Evolutionary conservation across 441 rosid species (phyloP).

Genomic region (Kokia cookei): DNA sequence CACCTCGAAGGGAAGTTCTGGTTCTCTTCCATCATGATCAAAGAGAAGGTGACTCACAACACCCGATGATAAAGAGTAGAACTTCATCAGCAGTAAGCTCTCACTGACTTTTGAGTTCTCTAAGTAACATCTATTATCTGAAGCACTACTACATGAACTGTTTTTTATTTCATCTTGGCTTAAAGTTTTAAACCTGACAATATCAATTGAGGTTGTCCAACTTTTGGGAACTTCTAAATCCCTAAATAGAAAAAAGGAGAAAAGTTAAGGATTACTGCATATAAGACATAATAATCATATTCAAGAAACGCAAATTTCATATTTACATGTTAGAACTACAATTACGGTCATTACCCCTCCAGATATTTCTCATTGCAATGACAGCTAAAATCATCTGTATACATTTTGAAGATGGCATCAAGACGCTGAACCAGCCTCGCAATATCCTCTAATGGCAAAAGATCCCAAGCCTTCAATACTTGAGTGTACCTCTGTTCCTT

Average conservation of each 20-base stretch:
- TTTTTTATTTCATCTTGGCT: not conserved
- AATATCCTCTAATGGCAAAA: conserved; percentile 25
- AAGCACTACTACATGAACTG: not conserved
- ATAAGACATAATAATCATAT: not conserved
- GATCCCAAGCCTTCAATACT: conserved; percentile 47
- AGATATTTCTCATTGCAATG: conserved; percentile 35
- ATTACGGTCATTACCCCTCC: conserved; percentile 35
- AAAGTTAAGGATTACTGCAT: not conserved
- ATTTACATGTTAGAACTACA: not conserved
- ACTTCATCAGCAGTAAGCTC: conserved; percentile 48
- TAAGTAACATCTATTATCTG: conserved; percentile 11
- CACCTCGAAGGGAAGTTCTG: conserved; percentile 48
- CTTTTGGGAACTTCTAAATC: conserved; percentile 38
- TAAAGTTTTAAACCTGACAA: conserved; percentile 19
- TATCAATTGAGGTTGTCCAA: conserved; percentile 27
- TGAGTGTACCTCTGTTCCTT: conserved; percentile 25
- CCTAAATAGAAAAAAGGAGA: conserved; percentile 14
- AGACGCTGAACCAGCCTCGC: conserved; percentile 24
- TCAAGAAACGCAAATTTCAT: not conserved
- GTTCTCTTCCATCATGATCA: conserved; percentile 27
- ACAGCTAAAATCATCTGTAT: conserved; percentile 29
- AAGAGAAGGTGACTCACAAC: conserved; percentile 35
- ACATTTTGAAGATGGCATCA: conserved; percentile 22
- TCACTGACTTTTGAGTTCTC: conserved; percentile 41
- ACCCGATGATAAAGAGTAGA: conserved; percentile 36